These are phyloP conservation scores for Globomyces pollinis-pini DNA, from an alignment of 192 early-diverging fungal species.

Conservation along the genomic window DNA sequence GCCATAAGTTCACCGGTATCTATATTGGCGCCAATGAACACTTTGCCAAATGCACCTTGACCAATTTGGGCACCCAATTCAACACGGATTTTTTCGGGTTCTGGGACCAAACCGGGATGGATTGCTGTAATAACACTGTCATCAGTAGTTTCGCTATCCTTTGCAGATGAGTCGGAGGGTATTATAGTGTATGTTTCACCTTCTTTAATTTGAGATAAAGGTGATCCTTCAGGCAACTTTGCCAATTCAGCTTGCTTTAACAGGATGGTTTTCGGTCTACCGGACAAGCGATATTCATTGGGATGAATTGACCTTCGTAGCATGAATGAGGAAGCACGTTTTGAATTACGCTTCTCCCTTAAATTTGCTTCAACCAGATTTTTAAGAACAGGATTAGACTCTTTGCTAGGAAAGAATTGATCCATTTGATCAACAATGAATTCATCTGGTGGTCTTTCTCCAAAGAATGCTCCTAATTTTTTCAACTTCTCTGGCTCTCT, in stretches of 20 bases:
- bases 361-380: slow-evolving; percentile 25
- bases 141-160: background rate
- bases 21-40: slow-evolving; percentile 85
- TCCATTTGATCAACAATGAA: slow-evolving; percentile 84
- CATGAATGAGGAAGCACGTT: background rate
- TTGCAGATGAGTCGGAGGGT: background rate
- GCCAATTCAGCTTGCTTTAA: background rate
- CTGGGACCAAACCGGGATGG: background rate
- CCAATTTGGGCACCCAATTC: slow-evolving; percentile 87
- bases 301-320: background rate
- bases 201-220: background rate
- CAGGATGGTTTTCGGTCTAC: background rate
- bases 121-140: background rate
- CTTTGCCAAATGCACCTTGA: slow-evolving; percentile 91
- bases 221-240: background rate
- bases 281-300: background rate
- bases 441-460: slow-evolving; percentile 90
- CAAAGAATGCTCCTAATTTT: slow-evolving; percentile 70
- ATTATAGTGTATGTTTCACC: background rate
- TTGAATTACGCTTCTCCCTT: slow-evolving; percentile 27
- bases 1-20: slow-evolving; percentile 90
- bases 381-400: slow-evolving; percentile 9
- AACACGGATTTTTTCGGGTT: slow-evolving; percentile 54
- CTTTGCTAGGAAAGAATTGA: slow-evolving; percentile 72
- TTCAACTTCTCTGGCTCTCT: background rate